Conservation (phyloP, 106 monocot species). For the Acanthochlamys bracteata region DNA sequence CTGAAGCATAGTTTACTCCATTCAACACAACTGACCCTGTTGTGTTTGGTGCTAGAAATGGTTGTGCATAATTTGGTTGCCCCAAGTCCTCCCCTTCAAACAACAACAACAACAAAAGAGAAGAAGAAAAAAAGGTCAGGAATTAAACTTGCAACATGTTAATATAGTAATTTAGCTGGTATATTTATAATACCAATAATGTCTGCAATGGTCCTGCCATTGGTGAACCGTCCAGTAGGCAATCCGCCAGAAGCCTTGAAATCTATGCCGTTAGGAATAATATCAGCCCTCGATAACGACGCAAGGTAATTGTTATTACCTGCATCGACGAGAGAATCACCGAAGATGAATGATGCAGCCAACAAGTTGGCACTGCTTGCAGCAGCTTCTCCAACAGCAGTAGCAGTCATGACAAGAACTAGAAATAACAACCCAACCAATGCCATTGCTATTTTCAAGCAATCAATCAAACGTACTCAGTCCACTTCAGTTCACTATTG, state of each 20-base stretch:
- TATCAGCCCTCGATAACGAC: constrained; percentile 66
- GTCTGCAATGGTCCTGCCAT: constrained; percentile 83
- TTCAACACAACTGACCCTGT: constrained; percentile 20
- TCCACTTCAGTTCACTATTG: neutral
- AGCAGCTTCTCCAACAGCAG: neutral
- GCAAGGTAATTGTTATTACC: constrained; percentile 81
- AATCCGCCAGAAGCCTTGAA: constrained; percentile 58
- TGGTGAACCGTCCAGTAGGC: constrained; percentile 83
- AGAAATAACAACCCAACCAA: neutral
- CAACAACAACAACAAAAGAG: neutral
- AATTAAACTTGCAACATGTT: neutral
- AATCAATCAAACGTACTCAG: neutral
- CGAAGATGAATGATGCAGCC: constrained; percentile 65
- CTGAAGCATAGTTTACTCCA: constrained; percentile 40
- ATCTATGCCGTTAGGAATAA: constrained; percentile 72
- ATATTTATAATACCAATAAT: constrained; percentile 39
- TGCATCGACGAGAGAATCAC: constrained; percentile 86
- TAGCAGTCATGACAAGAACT: neutral
- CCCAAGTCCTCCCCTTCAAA: constrained; percentile 51
- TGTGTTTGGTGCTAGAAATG: constrained; percentile 26
- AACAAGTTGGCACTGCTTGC: neutral
- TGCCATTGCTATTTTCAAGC: neutral
- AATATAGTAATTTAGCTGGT: neutral
- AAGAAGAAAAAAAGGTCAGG: neutral
- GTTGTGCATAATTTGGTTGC: constrained; percentile 24